phyloP scores from a whole-genome alignment of 108 stramenopile species.

The Cyclotella cryptica region DNA sequence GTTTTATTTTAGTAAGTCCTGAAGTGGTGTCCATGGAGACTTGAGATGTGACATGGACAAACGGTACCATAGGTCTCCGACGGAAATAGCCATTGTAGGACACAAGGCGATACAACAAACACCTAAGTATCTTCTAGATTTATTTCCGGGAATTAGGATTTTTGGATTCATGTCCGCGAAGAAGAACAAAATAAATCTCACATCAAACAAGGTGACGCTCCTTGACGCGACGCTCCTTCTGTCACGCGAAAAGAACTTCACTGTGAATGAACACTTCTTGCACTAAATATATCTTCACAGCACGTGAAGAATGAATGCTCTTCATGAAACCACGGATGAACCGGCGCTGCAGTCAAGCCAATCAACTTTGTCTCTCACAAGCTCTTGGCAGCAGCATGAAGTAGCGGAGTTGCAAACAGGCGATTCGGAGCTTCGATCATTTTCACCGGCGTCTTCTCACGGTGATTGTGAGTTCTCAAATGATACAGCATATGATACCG shows the following conservation, averaged over 20 bases:
- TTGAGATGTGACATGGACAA: no score
- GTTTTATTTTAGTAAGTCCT: no score
- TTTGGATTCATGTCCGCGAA: no score
- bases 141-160: no score
- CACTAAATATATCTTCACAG: neutral
- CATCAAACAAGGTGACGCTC: no score
- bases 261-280: neutral
- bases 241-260: neutral
- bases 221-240: no score
- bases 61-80: no score
- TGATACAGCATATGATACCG: neutral
- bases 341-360: neutral
- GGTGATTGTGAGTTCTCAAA: slow-evolving; percentile 4
- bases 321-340: neutral
- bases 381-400: slow-evolving; percentile 11
- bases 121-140: no score
- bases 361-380: neutral
- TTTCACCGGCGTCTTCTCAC: slow-evolving; percentile 2
- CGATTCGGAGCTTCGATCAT: neutral
- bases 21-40: no score
- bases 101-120: no score
- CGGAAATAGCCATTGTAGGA: no score
- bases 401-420: neutral
- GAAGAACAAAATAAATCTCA: no score
- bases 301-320: neutral